Base-by-base conservation (phyloP, 192 early-diverging fungal species). In the Linnemannia zychae region DNA sequence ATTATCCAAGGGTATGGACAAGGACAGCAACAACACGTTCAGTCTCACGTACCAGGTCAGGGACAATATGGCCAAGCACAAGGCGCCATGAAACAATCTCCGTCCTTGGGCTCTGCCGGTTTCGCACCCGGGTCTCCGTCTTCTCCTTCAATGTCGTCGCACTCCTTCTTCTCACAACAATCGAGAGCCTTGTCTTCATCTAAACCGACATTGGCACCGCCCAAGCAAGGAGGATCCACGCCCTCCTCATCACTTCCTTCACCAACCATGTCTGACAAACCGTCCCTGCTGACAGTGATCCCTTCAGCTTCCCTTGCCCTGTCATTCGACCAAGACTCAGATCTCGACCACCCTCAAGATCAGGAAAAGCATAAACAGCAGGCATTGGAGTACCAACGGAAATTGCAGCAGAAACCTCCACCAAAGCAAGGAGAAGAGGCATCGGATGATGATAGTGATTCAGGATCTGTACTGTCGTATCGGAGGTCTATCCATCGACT, bases 381-480 rank as follows among this genome's bases (percentile, higher is more conserved):
- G 18, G 83, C 83, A 17, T 22, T 85, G 24, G 67, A 72, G 37
- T 85, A 79, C 33, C 83, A 85, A 49, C 67, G 76, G 53, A 71
- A 72, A 44, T 34, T 85, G 11, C 72, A 76, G 48, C 83, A 85
- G 34, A 79, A 75, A 17, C 83, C 83, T 12, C 78, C 83, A 1
- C n/a, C 49, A 7, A 70, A 76, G 36, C 68, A 76, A 33, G 83
- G 67, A 31, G 83, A 76, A 7, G 76, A 76, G 4, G 77, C 65
- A 11, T 52, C 71, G 17, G 77, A 79, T 50, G 83, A 85, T 16
- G 83, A 85, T 34, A 79, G 77, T 20, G 83, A 85, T n/a, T 57
- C 83, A 17, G 83, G 83, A 57, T 79, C 83, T 2, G 67, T 85
- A n/a, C 1, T 72, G 5, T 85, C 83, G 0, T 85, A 79, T 24